Base-by-base conservation (phyloP, 192 early-diverging fungal species). In the Coemansia sp. region DNA sequence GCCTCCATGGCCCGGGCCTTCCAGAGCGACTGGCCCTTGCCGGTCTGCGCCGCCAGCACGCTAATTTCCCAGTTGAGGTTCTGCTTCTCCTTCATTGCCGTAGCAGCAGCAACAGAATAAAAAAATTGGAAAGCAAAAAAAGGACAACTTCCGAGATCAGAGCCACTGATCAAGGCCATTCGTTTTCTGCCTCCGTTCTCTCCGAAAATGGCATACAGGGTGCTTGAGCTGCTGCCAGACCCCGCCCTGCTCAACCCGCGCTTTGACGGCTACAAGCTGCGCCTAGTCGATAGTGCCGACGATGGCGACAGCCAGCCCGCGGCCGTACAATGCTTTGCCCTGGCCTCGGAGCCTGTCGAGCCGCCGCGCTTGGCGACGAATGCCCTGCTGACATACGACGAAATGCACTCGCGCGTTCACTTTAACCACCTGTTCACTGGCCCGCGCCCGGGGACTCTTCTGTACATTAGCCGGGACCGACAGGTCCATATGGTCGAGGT, bases 211-310 rank as follows among this genome's bases (percentile, higher is more conserved):
- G 51, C 51, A 6, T 60, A 64, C 21, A 17, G 43, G 1, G 50
- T 61, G 32, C 28, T 73, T 11, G 55, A 65, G 3, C 56, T 79
- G 14, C 40, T 50, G 28, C 48, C 57, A 4, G 56, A 84, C 47
- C 51, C 65, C 25, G 28, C 56, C 1, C 46, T 82, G 11, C 47
- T 84, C 25, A 84, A 87, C 32, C 52, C 77, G 20, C 73, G 68
- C 38, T 88, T 88, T 59, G 84, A 88, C 27, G 83, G 86, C 1
- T 88, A 88, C 60, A 86, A 85, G 43, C 64, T 88, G 27, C 66
- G 73, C 8, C 51, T 84, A 28, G 71, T 82, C 16, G 67, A 72
- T 23, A 66, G 75, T 11, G 23, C 22, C 2, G 40, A 39, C 25
- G 34, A 35, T 4, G 25, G 19, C 30, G 28, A 19, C 3, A 44